Evolutionary conservation across 768 basidiomycete genomes (phyloP).

Genomic region (Amanita molliuscula): DNA sequence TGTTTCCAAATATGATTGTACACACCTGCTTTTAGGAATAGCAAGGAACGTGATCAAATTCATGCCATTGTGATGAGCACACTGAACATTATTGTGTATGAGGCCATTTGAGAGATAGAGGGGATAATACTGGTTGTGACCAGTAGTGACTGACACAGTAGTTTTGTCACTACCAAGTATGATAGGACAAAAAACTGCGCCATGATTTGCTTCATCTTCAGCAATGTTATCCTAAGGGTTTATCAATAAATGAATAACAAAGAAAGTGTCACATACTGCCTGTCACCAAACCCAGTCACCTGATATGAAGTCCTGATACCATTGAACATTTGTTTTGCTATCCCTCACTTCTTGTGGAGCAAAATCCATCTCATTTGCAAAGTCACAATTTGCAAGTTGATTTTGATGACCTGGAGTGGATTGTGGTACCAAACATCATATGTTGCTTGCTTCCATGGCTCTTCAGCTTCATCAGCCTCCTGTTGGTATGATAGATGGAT

Average conservation of each 20-base stretch:
- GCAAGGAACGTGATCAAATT: slow-evolving; percentile 7
- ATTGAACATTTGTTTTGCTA: slow-evolving; percentile 5
- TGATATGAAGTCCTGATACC: slow-evolving; percentile 14
- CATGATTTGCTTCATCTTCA: slow-evolving; percentile 7
- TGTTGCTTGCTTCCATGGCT: slow-evolving; percentile 12
- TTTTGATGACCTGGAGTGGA: slow-evolving; percentile 10
- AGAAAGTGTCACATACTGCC: slow-evolving; percentile 5
- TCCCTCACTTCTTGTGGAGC: slow-evolving; percentile 11
- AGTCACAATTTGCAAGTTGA: slow-evolving; percentile 17
- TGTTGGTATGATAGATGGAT: too few relatives aligned
- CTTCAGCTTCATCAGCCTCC: too few relatives aligned
- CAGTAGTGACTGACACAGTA: slow-evolving; percentile 10
- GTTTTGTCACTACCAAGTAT: slow-evolving; percentile 14
- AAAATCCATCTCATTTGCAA: slow-evolving; percentile 16
- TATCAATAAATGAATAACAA: too few relatives aligned
- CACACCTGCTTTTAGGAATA: slow-evolving; percentile 10
- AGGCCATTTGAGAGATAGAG: slow-evolving; percentile 8
- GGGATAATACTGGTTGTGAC: slow-evolving; percentile 7
- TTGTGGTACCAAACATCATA: slow-evolving; percentile 17
- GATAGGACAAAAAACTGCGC: slow-evolving; percentile 11
- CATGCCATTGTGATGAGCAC: slow-evolving; percentile 8
- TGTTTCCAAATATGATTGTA: too few relatives aligned
- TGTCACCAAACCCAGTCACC: slow-evolving; percentile 16
- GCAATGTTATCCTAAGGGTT: slow-evolving; percentile 7
- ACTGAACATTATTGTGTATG: slow-evolving; percentile 8